Conservation (phyloP, 306 rosid species). For the Quercus gilva region DNA sequence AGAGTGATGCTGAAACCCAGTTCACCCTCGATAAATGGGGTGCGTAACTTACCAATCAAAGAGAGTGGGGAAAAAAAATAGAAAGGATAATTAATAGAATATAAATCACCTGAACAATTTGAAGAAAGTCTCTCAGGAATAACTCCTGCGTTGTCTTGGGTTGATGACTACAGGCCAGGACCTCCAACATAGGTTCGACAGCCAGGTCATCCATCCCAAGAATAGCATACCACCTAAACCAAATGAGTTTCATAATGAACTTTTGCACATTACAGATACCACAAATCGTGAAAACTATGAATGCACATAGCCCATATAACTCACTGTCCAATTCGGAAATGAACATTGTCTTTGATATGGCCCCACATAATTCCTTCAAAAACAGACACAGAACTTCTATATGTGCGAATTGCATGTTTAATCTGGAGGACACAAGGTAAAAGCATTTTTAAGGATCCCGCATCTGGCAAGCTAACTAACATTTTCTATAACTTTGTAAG, state of each 20-base stretch:
- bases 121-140: conserved; percentile 70
- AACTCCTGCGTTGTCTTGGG: conserved; percentile 84
- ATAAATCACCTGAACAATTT: conserved; percentile 76
- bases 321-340: conserved; percentile 96
- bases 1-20: not conserved
- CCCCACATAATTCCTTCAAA: conserved; percentile 83
- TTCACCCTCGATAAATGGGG: not conserved
- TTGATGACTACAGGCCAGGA: conserved; percentile 91
- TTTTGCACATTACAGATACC: conserved; percentile 12
- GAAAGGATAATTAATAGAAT: conserved; percentile 17
- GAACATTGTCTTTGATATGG: conserved; percentile 86
- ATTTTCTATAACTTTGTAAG: conserved; percentile 14
- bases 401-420: conserved; percentile 94
- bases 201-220: conserved; percentile 86
- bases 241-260: conserved; percentile 31
- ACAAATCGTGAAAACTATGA: conserved; percentile 5
- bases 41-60: not conserved
- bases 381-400: conserved; percentile 75
- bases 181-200: conserved; percentile 75
- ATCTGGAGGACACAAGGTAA: conserved; percentile 47
- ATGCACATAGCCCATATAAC: conserved; percentile 33
- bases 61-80: not conserved
- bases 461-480: not conserved
- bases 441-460: conserved; percentile 20
- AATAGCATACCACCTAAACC: conserved; percentile 88